A percentile compares a stretch with the other conserved stretches of the same genome.
These are phyloP conservation scores for Candida qinlingensis DNA, from an alignment of 805 yeast species.

Conservation along the genomic window DNA sequence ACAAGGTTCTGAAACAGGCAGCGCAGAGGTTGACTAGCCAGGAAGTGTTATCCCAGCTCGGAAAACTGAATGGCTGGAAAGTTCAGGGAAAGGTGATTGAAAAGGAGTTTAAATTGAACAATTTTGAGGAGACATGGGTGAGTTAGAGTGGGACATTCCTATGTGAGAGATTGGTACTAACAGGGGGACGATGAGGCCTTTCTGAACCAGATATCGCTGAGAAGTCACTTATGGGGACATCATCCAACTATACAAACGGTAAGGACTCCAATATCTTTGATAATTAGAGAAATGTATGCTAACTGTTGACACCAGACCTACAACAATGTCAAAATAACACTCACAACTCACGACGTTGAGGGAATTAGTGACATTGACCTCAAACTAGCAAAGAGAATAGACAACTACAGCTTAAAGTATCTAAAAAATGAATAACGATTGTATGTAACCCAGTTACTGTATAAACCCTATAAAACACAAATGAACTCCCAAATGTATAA, in stretches of 20 bases:
- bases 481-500: neutral
- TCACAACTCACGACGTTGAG: conserved; percentile 62
- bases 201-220: conserved; percentile 49
- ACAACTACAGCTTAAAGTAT: conserved; percentile 26
- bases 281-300: neutral
- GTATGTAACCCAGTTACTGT: neutral
- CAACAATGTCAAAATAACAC: conserved; percentile 45
- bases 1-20: conserved; percentile 29
- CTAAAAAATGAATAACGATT: neutral
- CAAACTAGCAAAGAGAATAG: conserved; percentile 46
- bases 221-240: conserved; percentile 56
- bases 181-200: conserved; percentile 27
- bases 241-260: conserved; percentile 63
- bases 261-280: neutral
- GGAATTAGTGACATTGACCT: conserved; percentile 54
- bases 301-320: conserved; percentile 32
- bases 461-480: neutral
- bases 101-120: conserved; percentile 38
- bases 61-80: conserved; percentile 24
- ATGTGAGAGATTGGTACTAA: neutral
- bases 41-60: conserved; percentile 22
- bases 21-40: conserved; percentile 25
- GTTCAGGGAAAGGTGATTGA: conserved; percentile 18
- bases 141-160: neutral
- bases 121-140: conserved; percentile 62